A percentile compares a stretch with the other conserved stretches of the same genome.
Conservation (phyloP, 345 rosid genomes). For the Populus pruinosa region DNA sequence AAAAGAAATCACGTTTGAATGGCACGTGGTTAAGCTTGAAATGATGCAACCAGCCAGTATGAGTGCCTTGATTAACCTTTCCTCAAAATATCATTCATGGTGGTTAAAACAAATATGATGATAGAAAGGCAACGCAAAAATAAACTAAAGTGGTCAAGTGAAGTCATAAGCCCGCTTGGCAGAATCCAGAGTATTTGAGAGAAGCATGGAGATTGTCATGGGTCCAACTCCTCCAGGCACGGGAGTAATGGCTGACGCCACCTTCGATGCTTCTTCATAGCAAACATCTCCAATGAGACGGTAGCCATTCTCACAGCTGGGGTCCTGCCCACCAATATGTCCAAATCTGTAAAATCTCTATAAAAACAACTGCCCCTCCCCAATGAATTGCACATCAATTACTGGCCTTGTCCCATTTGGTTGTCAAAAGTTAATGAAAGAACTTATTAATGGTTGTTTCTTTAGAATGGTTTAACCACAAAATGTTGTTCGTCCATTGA, state of each 20-base stretch:
- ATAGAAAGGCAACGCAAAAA: background rate
- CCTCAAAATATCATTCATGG: background rate
- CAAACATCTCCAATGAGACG: constrained; percentile 83
- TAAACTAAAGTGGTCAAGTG: constrained; percentile 5
- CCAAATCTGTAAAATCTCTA: background rate
- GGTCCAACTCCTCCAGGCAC: constrained; percentile 97
- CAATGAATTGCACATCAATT: background rate
- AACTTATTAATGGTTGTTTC: no score
- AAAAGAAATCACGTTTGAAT: background rate
- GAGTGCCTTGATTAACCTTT: background rate
- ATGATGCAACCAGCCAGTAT: background rate
- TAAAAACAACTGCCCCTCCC: background rate
- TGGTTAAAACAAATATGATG: background rate
- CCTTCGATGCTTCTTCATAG: constrained; percentile 66
- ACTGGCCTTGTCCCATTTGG: background rate
- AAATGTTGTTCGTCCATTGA: background rate
- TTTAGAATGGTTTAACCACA: background rate
- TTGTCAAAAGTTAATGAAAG: no score
- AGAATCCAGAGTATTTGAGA: constrained; percentile 71
- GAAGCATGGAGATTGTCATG: constrained; percentile 89
- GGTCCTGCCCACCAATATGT: constrained; percentile 49
- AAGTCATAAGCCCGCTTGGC: constrained; percentile 50
- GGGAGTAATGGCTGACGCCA: constrained; percentile 78
- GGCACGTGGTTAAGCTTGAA: background rate
- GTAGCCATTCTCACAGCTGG: constrained; percentile 65